Evolutionary conservation across 208 protist species (phyloP).

Genomic region (Polymyxa betae): DNA sequence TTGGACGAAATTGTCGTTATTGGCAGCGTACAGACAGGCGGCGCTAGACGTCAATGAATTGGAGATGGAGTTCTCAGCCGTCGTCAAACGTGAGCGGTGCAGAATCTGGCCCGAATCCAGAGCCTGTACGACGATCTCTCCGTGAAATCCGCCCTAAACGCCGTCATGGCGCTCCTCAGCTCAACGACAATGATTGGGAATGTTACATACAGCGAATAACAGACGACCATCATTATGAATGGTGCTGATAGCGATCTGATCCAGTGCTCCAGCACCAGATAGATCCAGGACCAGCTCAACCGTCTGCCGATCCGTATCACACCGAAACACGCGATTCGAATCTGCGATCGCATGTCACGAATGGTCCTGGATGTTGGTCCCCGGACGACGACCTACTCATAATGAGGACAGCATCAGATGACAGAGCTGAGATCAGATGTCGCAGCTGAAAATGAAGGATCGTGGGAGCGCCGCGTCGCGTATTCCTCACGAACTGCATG

Average conservation of each 20-base stretch:
- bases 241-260: neutral
- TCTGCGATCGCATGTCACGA: neutral
- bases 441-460: neutral
- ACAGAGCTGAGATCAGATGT: neutral
- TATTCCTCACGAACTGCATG: neutral
- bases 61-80: neutral
- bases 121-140: neutral
- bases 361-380: neutral
- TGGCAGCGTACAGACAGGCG: neutral
- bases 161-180: too few species aligned
- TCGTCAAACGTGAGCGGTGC: neutral
- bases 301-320: neutral
- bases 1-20: constrained; percentile 1
- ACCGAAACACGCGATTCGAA: neutral
- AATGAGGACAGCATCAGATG: neutral
- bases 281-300: neutral
- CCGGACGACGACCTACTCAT: neutral
- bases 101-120: neutral
- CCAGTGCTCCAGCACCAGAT: neutral
- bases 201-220: neutral
- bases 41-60: neutral
- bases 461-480: neutral
- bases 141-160: neutral
- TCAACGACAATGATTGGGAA: too few species aligned
- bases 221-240: neutral